Evolutionary conservation across 768 basidiomycete genomes (phyloP), one percentile per base, ranked within the genome.

Genomic region (Candolleomyces eurysporus): DNA sequence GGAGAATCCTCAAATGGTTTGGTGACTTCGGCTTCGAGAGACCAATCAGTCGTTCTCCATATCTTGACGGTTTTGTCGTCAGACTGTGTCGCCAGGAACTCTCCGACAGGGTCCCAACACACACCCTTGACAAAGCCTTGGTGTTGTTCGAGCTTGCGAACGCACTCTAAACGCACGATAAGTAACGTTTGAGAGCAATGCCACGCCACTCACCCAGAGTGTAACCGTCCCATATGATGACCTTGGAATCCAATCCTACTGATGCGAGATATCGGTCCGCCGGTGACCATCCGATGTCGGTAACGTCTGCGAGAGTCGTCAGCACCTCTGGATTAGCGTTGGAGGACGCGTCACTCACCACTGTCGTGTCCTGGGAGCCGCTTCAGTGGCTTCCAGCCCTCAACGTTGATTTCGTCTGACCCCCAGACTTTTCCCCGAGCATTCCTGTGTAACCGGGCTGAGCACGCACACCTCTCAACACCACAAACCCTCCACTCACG

Each of bases 101-200:
- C 92, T 50, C 97, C 97, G 3, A 96, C 96, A 4, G 97, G 97
- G 76, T 99, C 97, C 88, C 96, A 99, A 70, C 94, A 96, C 54
- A 99, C 93, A 61, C 97, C 97, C 75, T 99, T 98, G 67, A 99
- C 96, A 73, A 98, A 98, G 2, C 95, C 96, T 68, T 93, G 88
- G 69, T 98, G 97, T 61, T 86, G 86, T 61, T 92, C 91, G 6
- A 99, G 83, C 72, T 89, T 92, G 43, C 84, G 81, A 59, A 98
- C 72, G 13, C 91, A 88, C 66, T 96, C 96, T 97, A 69, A 5
- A 48, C 30, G 32, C 32, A 61, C 14, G 48, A n/a, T 52, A 51
- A 50, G 46, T 14, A 8, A 13, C 5, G 17, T 36, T 19, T 19
- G 31, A 55, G 39, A 2, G 48, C n/a, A 36, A 21, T 55, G 6